Evolutionary conservation across 352 stramenopile species (phyloP), one percentile per base, ranked within the genome.

Genomic region (Poterioochromonas sp.): DNA sequence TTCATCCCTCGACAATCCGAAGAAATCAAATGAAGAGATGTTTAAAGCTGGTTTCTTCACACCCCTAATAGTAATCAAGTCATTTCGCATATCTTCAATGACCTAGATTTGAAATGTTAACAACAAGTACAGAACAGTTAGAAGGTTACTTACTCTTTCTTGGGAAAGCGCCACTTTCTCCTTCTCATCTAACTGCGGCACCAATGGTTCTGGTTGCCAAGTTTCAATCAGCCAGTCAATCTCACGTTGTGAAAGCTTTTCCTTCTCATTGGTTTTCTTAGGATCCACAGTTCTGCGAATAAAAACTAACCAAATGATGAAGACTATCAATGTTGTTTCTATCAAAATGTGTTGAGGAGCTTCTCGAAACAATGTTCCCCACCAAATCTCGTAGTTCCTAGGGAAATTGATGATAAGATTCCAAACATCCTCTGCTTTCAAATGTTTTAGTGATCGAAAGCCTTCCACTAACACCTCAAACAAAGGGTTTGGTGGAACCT

Each of bases 11-110:
- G 63, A 78, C 44, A 97, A 84, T 12, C 91, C 92, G 34, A 98
- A 82, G 82, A 97, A 98, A 84, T 99, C 95, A 82, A 97, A 94
- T 12, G 93, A 97, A 49, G 90, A 92, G 81, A 97, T 90, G 86
- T 99, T 98, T 3, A 98, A 80, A 51, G 97, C 84, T 11, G 84
- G 84, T 83, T 84, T 41, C 81, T 74, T 35, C 18, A 74, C 40
- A 39, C 84, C 89, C 79, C 90, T 86, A 60, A 95, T 82, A 74
- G 89, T 90, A 40, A 95, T 85, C 83, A 91, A 87, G 60, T 86
- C 91, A 76, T 87, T 87, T 11, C 89, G 85, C 26, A 85, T 86
- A 70, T 86, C 86, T 82, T 94, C 88, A 5, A 95, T 85, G 62
- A 94, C 85, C 70, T 88, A 41, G 32, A 40, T 49, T 15, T 62